Evolutionary conservation across 805 yeast genomes (phyloP).

Genomic region (Pichia nanzhaoensis): DNA sequence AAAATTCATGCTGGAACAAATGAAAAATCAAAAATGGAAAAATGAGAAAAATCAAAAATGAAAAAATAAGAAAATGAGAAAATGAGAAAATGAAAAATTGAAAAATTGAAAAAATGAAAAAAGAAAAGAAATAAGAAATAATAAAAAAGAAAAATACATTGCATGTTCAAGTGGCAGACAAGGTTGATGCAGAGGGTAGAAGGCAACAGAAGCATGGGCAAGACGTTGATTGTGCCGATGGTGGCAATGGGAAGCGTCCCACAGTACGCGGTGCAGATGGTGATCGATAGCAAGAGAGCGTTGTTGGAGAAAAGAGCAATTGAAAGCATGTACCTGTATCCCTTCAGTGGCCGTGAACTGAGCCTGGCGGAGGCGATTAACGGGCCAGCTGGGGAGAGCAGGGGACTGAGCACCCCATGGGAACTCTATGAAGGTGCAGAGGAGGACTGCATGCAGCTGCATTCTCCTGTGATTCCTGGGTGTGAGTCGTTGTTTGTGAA

Average conservation of each 20-base stretch:
- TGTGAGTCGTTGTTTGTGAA: conserved; percentile 12
- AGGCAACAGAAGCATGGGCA: conserved; percentile 5
- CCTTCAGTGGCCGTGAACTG: conserved; percentile 56
- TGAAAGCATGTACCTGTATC: conserved; percentile 59
- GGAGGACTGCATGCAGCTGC: conserved; percentile 9
- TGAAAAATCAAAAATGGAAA: too few relatives aligned
- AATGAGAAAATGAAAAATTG: too few relatives aligned
- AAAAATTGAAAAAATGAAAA: too few relatives aligned
- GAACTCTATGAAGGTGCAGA: conserved; percentile 3
- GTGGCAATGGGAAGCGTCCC: conserved; percentile 89
- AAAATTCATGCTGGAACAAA: background rate
- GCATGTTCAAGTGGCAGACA: too few relatives aligned
- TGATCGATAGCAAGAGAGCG: background rate
- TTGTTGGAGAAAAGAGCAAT: conserved; percentile 30
- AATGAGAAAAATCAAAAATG: too few relatives aligned
- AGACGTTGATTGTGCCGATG: conserved; percentile 61
- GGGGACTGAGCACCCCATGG: conserved; percentile 3
- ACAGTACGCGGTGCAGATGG: conserved; percentile 44
- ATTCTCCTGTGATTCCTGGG: conserved; percentile 14
- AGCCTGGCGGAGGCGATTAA: conserved; percentile 1
- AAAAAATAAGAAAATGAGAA: too few relatives aligned
- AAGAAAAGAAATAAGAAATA: too few relatives aligned
- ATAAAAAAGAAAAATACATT: too few relatives aligned
- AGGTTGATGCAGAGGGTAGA: too few relatives aligned
- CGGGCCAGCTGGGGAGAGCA: background rate